Evolutionary conservation across 2,329 filamentous ascomycete species (phyloP), one percentile per base, ranked within the genome.

Genomic region (Aspergillus flavus): DNA sequence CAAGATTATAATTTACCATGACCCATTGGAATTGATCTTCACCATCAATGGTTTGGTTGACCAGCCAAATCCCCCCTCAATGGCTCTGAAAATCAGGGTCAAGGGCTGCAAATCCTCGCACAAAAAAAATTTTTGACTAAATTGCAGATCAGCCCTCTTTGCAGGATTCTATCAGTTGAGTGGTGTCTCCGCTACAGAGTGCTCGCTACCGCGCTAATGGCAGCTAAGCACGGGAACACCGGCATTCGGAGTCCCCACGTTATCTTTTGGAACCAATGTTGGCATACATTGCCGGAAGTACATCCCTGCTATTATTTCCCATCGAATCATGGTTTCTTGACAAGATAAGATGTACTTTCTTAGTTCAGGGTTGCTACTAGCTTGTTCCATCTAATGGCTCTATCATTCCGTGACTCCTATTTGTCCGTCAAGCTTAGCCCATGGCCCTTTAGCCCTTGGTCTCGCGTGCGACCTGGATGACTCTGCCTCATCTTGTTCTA

Each of bases 351-450:
- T 48, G 45, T 56, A 39, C 14, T 39, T 11, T 28, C 52, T 55
- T 55, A 32, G 52, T 55, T 32, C 39, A 41, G 39, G 52, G 52
- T 32, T 14, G 19, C 14, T 21, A 36, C 28, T 55, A 55, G n/a
- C 21, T 34, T 56, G 10, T 56, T 10, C 14, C 7, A 21, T 41
- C 46, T 19, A 19, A 50, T 28, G 46, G 16, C 12, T 34, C 48
- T 32, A 52, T 32, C 48, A 57, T 59, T 68, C 69, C 46, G 66
- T 67, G 19, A 70, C 50, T 12, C 74, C 76, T 48, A 80, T 66
- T 36, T 66, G 69, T 23, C 78, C 78, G 69, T 77, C 71, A 55
- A 80, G 66, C n/a, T 68, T 66, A 34, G 74, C 67, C 77, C 77
- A 80, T 12, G 78, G 76, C 12, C 77, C 77, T 46, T 71, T 73